Evolutionary conservation across 2,329 filamentous ascomycete species (phyloP), one percentile per base, ranked within the genome.

Genomic region (Chaetomiaceae sp.): DNA sequence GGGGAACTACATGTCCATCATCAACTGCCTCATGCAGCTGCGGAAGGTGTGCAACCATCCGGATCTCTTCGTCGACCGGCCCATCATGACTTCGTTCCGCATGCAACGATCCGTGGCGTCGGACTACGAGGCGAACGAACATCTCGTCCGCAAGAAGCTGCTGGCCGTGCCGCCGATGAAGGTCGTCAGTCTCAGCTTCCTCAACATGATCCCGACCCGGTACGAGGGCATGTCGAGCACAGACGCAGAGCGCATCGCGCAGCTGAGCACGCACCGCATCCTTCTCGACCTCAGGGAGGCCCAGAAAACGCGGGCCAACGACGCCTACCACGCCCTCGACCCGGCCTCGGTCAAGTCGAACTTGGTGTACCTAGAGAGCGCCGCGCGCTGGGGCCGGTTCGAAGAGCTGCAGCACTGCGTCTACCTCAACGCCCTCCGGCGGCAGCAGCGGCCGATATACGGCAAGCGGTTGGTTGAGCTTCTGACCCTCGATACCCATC

Each of bases 21-120:
- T 97, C 68, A 95, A 96, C 63, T 97, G 94, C 65, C 71, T 98
- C 42, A 95, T 98, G 89, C 93, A 95, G 62, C 74, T 98, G 43
- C 83, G 93, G 39, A 96, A 97, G 64, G 94, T 98, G 42, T 98
- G 93, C 74, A 98, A 98, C 57, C 93, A 98, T 61, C 94, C 93
- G 0, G 93, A 98, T 66, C 75, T 98, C 8, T 98, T 98, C 59
- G 86, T 97, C 56, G 95, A 95, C 49, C 81, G 93, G 14, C 90
- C 89, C 1, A 97, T 98, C 59, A 93, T 95, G 68, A 98, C 91
- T 0, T 97, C 93, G 1, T 95, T 96, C 64, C 88, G 89, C 3
- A 95, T 97, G 85, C 75, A 79, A 20, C 84, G 76, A 53, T 94
- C 90, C 3, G 82, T 88, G 3, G 72, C 83, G 8, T 80, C 84